These are phyloP conservation scores for Lepidium africanum DNA, from an alignment of 345 rosid genomes.

Conservation along the genomic window DNA sequence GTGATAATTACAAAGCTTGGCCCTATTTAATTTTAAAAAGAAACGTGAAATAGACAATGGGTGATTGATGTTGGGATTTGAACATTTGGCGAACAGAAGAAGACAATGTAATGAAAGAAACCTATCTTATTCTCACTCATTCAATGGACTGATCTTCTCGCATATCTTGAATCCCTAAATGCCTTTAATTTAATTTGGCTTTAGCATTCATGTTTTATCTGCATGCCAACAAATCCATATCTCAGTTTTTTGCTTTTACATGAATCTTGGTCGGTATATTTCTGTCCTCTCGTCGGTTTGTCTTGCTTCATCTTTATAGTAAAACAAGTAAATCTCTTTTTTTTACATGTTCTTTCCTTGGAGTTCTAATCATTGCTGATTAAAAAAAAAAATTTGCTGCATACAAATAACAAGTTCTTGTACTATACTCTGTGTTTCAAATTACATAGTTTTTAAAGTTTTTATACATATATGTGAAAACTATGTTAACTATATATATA, in stretches of 20 bases:
- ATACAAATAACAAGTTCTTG: no score
- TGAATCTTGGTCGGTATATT: conserved; percentile 30
- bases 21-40: not conserved
- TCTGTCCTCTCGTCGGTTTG: conserved; percentile 8
- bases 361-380: not conserved
- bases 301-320: not conserved
- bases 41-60: conserved; percentile 26
- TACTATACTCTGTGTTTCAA: no score
- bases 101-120: conserved; percentile 15
- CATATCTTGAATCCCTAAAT: conserved; percentile 11
- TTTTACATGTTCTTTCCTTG: not conserved
- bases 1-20: no score
- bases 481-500: no score
- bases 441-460: no score
- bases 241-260: conserved; percentile 27
- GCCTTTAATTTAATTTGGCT: not conserved
- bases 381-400: no score
- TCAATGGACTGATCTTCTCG: conserved; percentile 24
- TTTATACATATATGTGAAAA: no score
- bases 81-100: conserved; percentile 17
- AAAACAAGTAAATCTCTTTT: not conserved
- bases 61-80: conserved; percentile 22
- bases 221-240: conserved; percentile 27
- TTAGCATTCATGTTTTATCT: conserved; percentile 7
- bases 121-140: conserved; percentile 27